A percentile compares a stretch with the other conserved stretches of the same genome.
phyloP scores from a whole-genome alignment of 1,284 basidiomycete genomes.

The Sporisorium scitamineum region DNA sequence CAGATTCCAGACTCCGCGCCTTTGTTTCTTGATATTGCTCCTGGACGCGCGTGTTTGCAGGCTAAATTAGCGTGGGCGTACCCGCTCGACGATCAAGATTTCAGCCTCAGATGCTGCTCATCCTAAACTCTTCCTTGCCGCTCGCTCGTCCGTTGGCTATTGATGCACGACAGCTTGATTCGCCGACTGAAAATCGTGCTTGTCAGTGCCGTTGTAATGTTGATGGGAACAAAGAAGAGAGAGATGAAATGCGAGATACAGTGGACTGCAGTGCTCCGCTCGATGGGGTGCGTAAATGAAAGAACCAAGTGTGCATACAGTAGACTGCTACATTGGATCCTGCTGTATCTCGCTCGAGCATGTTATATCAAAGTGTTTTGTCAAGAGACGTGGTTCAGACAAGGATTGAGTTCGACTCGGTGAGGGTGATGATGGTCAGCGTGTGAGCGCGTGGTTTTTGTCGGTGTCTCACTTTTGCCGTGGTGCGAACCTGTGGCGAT shows the following conservation, averaged over 20 bases:
- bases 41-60: constrained; percentile 1
- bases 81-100: neutral
- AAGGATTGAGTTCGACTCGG: neutral
- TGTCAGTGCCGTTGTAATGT: neutral
- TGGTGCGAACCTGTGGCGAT: neutral
- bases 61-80: neutral
- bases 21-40: neutral
- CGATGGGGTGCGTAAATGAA: constrained; percentile 7
- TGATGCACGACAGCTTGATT: neutral
- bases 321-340: neutral
- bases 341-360: neutral
- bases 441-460: neutral
- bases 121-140: neutral
- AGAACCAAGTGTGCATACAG: neutral
- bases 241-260: neutral
- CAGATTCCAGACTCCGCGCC: constrained; percentile 8
- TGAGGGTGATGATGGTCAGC: neutral
- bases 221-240: neutral
- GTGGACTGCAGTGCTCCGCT: neutral
- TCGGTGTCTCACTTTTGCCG: neutral
- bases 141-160: neutral
- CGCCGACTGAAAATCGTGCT: neutral
- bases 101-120: neutral
- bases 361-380: neutral
- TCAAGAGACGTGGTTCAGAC: no score